phyloP scores from a whole-genome alignment of 306 rosid genomes.

The Albizia julibrissin region DNA sequence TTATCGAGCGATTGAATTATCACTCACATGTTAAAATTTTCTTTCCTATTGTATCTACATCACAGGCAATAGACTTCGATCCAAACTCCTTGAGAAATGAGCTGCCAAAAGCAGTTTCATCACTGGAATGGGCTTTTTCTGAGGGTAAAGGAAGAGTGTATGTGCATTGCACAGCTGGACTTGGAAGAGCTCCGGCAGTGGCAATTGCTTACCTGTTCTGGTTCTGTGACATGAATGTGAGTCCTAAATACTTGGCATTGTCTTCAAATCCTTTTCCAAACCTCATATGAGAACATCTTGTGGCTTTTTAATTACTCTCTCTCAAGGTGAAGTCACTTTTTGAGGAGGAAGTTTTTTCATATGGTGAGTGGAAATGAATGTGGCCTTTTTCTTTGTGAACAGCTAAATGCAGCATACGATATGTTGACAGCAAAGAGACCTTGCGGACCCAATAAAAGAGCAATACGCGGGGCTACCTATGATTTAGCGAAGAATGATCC shows the following conservation, averaged over 20 bases:
- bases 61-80: conserved; percentile 87
- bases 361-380: not conserved
- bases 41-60: conserved; percentile 1
- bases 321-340: not conserved
- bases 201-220: conserved; percentile 89
- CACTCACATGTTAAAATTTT: conserved; percentile 13
- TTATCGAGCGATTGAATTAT: conserved; percentile 4
- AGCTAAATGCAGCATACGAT: conserved; percentile 82
- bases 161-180: conserved; percentile 92
- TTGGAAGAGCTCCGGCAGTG: conserved; percentile 94
- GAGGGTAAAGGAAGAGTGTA: conserved; percentile 82
- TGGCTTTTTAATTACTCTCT: not conserved
- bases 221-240: conserved; percentile 80
- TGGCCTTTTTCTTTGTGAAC: conserved; percentile 33
- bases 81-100: conserved; percentile 75
- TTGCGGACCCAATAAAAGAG: conserved; percentile 85
- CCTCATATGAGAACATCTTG: conserved; percentile 7
- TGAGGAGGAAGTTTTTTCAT: not conserved
- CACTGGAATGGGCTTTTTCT: conserved; percentile 82
- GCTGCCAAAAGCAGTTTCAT: conserved; percentile 89
- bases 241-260: conserved; percentile 27
- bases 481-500: conserved; percentile 80
- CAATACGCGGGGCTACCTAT: conserved; percentile 80
- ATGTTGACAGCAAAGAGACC: conserved; percentile 79
- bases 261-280: conserved; percentile 14